These are phyloP conservation scores for Thalassiosira exigua DNA, from an alignment of 352 stramenopile species.

Conservation along the genomic window DNA sequence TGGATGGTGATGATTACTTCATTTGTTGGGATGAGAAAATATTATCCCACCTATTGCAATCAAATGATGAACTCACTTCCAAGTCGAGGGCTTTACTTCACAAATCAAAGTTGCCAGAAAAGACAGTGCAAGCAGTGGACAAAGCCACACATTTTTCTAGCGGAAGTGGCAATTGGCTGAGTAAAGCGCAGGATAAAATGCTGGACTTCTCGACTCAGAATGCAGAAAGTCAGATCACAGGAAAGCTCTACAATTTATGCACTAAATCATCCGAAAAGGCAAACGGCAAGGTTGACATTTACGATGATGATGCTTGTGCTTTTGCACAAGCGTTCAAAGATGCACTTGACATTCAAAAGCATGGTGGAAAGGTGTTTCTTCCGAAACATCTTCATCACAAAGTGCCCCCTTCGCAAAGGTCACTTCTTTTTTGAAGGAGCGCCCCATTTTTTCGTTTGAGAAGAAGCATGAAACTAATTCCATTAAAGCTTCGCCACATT, in stretches of 20 bases:
- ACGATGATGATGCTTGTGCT: neutral
- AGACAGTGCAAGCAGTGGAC: neutral
- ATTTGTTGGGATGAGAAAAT: neutral
- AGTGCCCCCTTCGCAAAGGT: no score
- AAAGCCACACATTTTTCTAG: neutral
- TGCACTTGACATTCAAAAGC: conserved; percentile 39
- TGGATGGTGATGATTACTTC: conserved; percentile 10
- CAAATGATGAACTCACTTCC: conserved; percentile 1
- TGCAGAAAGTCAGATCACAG: neutral
- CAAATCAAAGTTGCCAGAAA: neutral
- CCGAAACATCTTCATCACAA: conserved; percentile 26
- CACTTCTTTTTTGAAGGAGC: no score
- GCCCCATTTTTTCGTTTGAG: no score
- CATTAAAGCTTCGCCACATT: no score
- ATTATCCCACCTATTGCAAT: neutral
- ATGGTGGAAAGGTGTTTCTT: conserved; percentile 23
- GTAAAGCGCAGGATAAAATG: conserved; percentile 5
- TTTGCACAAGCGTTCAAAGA: conserved; percentile 35
- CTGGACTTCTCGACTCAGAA: neutral
- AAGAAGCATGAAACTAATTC: no score
- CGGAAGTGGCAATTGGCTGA: neutral
- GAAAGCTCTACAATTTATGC: conserved; percentile 7
- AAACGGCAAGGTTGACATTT: neutral
- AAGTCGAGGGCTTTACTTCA: conserved; percentile 3
- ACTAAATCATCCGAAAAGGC: conserved; percentile 3